Base-by-base conservation (phyloP, 257 asterid species). In the Fraxinus cuspidata region DNA sequence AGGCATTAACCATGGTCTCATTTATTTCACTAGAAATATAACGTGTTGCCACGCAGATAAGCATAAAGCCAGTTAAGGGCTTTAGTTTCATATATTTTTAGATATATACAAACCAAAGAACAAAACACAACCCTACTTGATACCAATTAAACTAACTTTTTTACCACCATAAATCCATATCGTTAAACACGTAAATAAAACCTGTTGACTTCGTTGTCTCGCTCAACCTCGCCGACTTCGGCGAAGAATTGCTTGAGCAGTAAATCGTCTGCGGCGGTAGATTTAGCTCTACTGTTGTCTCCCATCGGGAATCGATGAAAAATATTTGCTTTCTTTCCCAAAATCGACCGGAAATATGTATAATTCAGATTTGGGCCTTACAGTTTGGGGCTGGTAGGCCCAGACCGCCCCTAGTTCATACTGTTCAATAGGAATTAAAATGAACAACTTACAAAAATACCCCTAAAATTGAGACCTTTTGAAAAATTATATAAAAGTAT, bases 201-300 rank as follows among this genome's bases (percentile, higher is more conserved):
- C 99, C 99, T 93, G 84, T 21, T 74, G 80, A 96, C 99, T 92
- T 96, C 97, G 78, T 93, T 96, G 53, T 93, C 96, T 73, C 99
- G 97, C 88, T 96, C 99, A 78, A 96, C 98, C 87, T 93, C 99
- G 88, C 98, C 84, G 80, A 96, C 97, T 85, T 96, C 99, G 12
- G 97, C 91, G 81, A 88, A 90, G 90, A 96, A 96, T 85, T 89
- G 83, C 87, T 92, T 96, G 67, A 95, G 89, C n/a, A 92, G 84
- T 64, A 86, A 90, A 87, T 93, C 99, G 2, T 90, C 97, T 58
- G 78, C 83, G 72, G 86, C 86, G 76, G 89, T 13, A 44, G 81
- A 68, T 28, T 70, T 70, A 80, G 83, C 51, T 71, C 83, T 88
- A 68, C 90, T 83, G 84, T 76, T 81, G 64, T 87, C 96, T 77